Base-by-base conservation (phyloP, 371 early-diverging fungal species). In the Mortierella sp. region DNA sequence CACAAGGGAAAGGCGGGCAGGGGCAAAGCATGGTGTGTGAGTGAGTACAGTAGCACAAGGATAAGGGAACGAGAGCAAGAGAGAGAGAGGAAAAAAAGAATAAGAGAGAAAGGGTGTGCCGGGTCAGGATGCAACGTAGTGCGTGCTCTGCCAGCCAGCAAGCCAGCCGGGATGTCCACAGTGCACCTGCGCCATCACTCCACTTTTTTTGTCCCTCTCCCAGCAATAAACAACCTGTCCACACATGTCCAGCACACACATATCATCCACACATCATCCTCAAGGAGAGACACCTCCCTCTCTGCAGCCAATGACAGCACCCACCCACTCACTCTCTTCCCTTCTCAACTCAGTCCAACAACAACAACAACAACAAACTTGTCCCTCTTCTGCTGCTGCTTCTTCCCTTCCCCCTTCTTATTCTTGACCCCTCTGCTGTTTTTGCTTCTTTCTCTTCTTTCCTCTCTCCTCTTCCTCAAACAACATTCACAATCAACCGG, bases 351-450 rank as follows among this genome's bases (percentile, higher is more conserved):
- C 44, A n/a, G n/a, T 70, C 31, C 50, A 51, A 31, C 37, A 46
- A 51, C 13, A 34, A 50, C 19, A 24, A 28, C 48, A 16, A 55
- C 40, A 53, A 54, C 13, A 46, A 54, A 40, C 61, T 6, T 72
- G 26, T 28, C 51, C 37, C 55, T 44, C 44, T 34, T 31, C 48
- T 37, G 14, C 44, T 54, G 5, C 37, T 26, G 40, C 40, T 14
- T 69, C 43, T 70, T 51, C 53, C 43, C 54, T 37, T 46, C 76
- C 37, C 50, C 19, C 73, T n/a, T 46, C 54, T 44, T 78, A 43
- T 71, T n/a, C 28, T 53, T 14, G 21, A 6, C 1, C 43, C 13
- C 53, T 44, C 80, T 51, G 34, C 50, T 48, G 14, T 67, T 28
- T 59, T 50, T 50, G 40, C 54, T 40, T 48, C 76, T 40, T 48